Conservation (phyloP, 2,329 filamentous ascomycete genomes). For the Pyricularia grisea region DNA sequence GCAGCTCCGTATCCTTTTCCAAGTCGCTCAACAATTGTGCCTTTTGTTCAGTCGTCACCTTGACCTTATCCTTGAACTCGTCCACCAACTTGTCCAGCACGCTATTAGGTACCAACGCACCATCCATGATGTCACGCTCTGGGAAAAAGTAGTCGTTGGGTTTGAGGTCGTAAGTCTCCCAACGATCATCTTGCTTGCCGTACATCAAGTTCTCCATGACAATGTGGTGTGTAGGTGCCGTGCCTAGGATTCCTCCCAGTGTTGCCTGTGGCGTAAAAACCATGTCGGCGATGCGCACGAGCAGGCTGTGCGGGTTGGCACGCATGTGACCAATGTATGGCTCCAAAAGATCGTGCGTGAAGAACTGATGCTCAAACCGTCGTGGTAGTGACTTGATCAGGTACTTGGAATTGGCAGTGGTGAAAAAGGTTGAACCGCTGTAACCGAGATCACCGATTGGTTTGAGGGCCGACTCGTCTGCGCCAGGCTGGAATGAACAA, state of each 20-base stretch:
- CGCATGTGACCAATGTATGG: constrained; percentile 58
- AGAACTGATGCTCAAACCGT: constrained; percentile 61
- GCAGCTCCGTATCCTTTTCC: constrained; percentile 51
- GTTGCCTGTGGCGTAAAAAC: constrained; percentile 45
- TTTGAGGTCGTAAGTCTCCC: constrained; percentile 69
- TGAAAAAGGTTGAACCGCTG: constrained; percentile 68
- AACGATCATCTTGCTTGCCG: constrained; percentile 36
- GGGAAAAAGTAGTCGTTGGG: constrained; percentile 69
- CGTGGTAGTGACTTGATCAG: constrained; percentile 64
- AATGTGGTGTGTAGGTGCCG: constrained; percentile 61
- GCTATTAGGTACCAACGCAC: constrained; percentile 50
- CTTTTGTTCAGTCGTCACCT: constrained; percentile 44
- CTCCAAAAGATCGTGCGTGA: constrained; percentile 54
- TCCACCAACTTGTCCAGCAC: constrained; percentile 59
- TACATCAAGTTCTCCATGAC: constrained; percentile 69
- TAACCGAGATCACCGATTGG: constrained; percentile 62
- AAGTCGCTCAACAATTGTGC: constrained; percentile 45
- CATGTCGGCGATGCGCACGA: constrained; percentile 65
- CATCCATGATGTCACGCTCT: constrained; percentile 60
- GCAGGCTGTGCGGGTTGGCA: constrained; percentile 46
- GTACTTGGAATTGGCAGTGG: constrained; percentile 54
- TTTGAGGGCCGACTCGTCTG: constrained; percentile 27
- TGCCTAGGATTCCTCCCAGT: constrained; percentile 49
- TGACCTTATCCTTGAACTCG: constrained; percentile 56
- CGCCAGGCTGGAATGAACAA: constrained; percentile 25